Percentiles rank a stretch among this genome's conserved stretches.
Evolutionary conservation across 768 basidiomycete genomes (phyloP).

Genomic region (Chalciporus pseudorubinellus): DNA sequence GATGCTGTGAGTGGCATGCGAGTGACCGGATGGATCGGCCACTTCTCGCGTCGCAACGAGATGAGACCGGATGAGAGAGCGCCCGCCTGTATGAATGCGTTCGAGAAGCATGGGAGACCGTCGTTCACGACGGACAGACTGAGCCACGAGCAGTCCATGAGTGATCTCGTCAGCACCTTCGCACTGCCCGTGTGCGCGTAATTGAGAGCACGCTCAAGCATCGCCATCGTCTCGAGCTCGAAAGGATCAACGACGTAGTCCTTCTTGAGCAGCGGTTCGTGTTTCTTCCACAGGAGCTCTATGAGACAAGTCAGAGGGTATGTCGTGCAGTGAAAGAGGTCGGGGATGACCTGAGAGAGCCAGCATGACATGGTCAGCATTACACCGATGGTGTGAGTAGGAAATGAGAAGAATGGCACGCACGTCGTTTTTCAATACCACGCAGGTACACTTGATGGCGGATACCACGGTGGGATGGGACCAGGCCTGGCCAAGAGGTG

Average conservation of each 20-base stretch:
- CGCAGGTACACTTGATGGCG: background rate
- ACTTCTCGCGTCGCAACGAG: background rate
- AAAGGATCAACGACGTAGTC: background rate
- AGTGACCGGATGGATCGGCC: background rate
- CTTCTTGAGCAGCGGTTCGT: background rate
- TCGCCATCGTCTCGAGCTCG: background rate
- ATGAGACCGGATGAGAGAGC: background rate
- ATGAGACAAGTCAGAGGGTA: background rate
- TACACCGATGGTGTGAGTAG: too few species aligned
- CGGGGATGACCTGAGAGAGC: background rate
- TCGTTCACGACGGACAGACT: conserved; percentile 1
- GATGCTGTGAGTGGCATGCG: background rate
- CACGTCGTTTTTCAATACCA: background rate
- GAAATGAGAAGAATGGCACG: too few species aligned
- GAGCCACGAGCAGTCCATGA: conserved; percentile 5
- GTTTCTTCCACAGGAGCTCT: background rate
- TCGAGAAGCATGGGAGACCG: conserved; percentile 1
- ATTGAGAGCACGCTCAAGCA: conserved; percentile 1
- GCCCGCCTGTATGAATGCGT: background rate
- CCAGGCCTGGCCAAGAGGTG: background rate
- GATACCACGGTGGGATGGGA: background rate
- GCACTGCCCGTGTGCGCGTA: conserved; percentile 3
- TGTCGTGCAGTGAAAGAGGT: background rate
- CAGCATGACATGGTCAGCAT: too few species aligned
- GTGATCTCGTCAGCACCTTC: background rate